These are phyloP conservation scores for Globisporangium recalcitrans DNA, from an alignment of 352 stramenopile genomes.

Conservation along the genomic window DNA sequence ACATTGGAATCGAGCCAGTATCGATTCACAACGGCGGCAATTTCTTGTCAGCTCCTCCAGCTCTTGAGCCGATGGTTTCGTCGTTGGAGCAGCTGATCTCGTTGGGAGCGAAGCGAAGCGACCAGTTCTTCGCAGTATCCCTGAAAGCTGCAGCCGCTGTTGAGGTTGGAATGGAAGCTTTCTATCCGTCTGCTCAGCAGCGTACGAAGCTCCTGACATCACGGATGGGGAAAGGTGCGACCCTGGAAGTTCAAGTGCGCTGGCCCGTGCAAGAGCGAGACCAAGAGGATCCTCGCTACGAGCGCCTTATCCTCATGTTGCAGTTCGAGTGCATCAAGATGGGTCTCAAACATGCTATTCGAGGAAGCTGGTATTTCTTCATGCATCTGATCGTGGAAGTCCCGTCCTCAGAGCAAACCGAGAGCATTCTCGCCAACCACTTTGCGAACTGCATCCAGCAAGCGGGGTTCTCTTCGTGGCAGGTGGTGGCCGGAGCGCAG, in stretches of 20 bases:
- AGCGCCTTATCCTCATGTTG: constrained; percentile 82
- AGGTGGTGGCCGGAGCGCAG: constrained; percentile 78
- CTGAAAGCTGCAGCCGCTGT: constrained; percentile 79
- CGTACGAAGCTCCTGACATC: constrained; percentile 76
- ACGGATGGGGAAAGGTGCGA: constrained; percentile 80
- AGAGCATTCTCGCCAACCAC: constrained; percentile 50
- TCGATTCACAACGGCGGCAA: constrained; percentile 31
- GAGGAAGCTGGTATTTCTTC: constrained; percentile 80
- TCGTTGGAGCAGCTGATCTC: constrained; percentile 76
- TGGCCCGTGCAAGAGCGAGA: constrained; percentile 84
- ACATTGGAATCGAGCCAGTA: constrained; percentile 61
- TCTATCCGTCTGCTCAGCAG: constrained; percentile 82
- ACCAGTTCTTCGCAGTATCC: constrained; percentile 75
- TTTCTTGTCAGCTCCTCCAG: constrained; percentile 51
- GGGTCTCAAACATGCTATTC: constrained; percentile 62
- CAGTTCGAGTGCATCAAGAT: constrained; percentile 81
- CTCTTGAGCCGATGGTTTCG: constrained; percentile 55
- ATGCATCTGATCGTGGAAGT: constrained; percentile 82
- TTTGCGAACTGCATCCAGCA: constrained; percentile 80
- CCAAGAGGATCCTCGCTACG: constrained; percentile 84
- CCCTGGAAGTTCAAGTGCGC: constrained; percentile 78
- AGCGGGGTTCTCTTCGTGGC: constrained; percentile 79
- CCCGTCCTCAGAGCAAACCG: constrained; percentile 38
- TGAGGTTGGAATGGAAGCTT: constrained; percentile 83
- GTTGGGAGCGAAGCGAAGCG: constrained; percentile 71